Evolutionary conservation across 2,329 filamentous ascomycete genomes (phyloP), one percentile per base, ranked within the genome.

Genomic region (Calycina herbarum): DNA sequence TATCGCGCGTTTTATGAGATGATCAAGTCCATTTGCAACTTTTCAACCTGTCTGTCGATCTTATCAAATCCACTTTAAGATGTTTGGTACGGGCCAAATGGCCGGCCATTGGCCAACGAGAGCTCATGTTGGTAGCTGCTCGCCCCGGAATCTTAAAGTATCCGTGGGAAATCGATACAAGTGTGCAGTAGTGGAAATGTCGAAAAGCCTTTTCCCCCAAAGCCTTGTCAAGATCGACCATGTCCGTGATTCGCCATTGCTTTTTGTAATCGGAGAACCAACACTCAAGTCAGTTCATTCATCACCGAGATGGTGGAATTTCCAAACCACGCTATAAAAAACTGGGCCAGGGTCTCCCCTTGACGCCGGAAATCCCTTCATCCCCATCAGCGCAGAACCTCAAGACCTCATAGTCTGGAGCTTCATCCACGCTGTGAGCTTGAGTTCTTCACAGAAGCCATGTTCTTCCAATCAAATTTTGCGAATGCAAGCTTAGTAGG

Each of bases 401-500:
- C 38, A 40, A 40, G 13, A 40, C 38, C 38, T 40, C 38, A 40
- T 15, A 40, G 38, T 40, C 38, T 38, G 35, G 35, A 38, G 2
- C 35, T 38, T 38, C 45, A 0, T 24, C 20, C 17, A n/a, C 11
- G 5, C 24, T 54, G n/a, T 24, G 20, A 11, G 20, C 48, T 54
- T 54, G 20, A 24, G 10, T 24, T 27, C 20, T 8, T 13, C 20
- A 24, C 8, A 20, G 24, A 27, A 27, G 24, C 20, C 48, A 54
- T 54, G 48, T 54, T 54, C 11, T 54, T 54, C 20, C 48, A 54
- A 13, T 54, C 48, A 5, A 54, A 54, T 27, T 27, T 54, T 24
- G 20, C 11, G n/a, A 54, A 27, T 54, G 48, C 20, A 54, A 27
- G 48, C 20, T 10, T 54, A 27, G 48, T 54, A 54, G 62, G 62